These are phyloP conservation scores for Candida labiduridarum DNA, from an alignment of 1,139 yeast species.

Conservation along the genomic window DNA sequence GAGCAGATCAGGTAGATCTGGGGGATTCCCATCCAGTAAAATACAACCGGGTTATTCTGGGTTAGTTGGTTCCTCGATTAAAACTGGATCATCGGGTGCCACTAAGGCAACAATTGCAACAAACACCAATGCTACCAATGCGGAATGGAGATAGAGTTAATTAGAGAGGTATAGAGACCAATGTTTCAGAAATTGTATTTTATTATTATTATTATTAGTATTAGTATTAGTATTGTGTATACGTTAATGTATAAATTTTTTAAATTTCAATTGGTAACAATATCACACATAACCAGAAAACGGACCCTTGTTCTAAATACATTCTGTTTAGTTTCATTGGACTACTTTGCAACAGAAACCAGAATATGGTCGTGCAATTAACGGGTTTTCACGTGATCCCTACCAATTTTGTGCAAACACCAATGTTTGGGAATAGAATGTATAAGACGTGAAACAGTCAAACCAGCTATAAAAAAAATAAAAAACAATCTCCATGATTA, in stretches of 20 bases:
- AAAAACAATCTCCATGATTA: not conserved
- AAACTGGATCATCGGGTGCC: not conserved
- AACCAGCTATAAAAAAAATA: not conserved
- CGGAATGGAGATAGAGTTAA: not conserved
- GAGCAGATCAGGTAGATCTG: constrained; percentile 15
- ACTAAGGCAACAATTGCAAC: not conserved
- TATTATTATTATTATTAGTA: no score
- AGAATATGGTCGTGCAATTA: not conserved
- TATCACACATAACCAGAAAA: no score
- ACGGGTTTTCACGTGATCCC: not conserved
- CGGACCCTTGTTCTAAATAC: no score
- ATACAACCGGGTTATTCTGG: constrained; percentile 28
- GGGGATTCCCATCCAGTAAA: constrained; percentile 20
- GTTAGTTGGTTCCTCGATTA: constrained; percentile 11
- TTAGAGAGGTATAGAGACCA: not conserved
- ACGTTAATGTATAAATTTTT: no score
- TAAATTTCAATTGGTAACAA: no score
- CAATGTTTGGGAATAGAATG: not conserved
- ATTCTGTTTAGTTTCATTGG: not conserved
- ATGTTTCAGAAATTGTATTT: not conserved
- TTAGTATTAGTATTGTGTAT: no score
- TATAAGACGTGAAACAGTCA: constrained; percentile 1
- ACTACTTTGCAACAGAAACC: not conserved
- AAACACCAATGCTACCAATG: not conserved
- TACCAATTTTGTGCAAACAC: not conserved